Conservation (phyloP, 495 filamentous ascomycete genomes). For the Lentithecium fluviatile region DNA sequence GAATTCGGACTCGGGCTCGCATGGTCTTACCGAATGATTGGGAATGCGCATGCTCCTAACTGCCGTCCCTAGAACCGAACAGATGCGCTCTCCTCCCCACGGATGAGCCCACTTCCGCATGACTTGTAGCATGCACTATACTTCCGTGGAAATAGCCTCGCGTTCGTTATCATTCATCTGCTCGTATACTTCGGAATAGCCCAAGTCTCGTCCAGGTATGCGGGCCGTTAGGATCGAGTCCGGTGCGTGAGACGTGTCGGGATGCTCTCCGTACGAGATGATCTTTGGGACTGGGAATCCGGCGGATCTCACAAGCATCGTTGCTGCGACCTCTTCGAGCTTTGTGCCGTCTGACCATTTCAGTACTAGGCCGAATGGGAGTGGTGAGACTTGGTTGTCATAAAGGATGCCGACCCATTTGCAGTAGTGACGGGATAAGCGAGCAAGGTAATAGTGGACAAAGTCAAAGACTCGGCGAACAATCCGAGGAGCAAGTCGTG, state of each 20-base stretch:
- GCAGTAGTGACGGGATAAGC: slow-evolving; percentile 39
- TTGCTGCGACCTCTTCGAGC: slow-evolving; percentile 46
- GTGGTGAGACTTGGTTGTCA: slow-evolving; percentile 39
- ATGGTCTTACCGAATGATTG: slow-evolving; percentile 10
- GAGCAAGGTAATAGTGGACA: neutral
- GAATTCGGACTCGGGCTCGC: slow-evolving; percentile 16
- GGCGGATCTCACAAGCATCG: slow-evolving; percentile 43
- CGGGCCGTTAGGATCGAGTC: slow-evolving; percentile 45
- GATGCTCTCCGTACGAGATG: slow-evolving; percentile 46
- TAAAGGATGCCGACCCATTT: slow-evolving; percentile 36
- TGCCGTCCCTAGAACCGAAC: slow-evolving; percentile 13
- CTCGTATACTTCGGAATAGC: slow-evolving; percentile 34
- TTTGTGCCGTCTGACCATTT: slow-evolving; percentile 49
- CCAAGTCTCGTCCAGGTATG: slow-evolving; percentile 39
- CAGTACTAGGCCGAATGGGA: slow-evolving; percentile 39
- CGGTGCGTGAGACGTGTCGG: slow-evolving; percentile 39
- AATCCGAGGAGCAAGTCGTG: slow-evolving; percentile 21
- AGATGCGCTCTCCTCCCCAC: slow-evolving; percentile 7
- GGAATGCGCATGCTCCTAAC: slow-evolving; percentile 22
- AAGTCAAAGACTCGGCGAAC: slow-evolving; percentile 20
- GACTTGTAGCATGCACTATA: slow-evolving; percentile 12
- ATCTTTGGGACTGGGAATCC: slow-evolving; percentile 47
- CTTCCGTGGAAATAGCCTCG: neutral
- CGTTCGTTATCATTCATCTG: slow-evolving; percentile 31
- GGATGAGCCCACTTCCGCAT: slow-evolving; percentile 20